A percentile compares a stretch with the other conserved stretches of the same genome.
Evolutionary conservation across 176 grass and related monocot species (phyloP).

Genomic region (Poa annua): DNA sequence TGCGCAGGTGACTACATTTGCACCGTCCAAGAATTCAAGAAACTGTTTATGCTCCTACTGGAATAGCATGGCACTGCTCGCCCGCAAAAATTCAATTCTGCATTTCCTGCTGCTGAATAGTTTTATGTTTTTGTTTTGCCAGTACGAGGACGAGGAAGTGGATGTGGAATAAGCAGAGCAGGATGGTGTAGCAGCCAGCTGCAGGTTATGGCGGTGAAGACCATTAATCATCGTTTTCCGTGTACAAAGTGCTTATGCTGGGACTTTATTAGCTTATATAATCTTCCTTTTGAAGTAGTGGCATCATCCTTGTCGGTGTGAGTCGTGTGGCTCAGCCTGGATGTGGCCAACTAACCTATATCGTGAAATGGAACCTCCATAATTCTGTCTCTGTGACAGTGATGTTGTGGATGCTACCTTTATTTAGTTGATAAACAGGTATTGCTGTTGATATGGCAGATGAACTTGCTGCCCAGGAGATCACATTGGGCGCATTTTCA

Average conservation of each 20-base stretch:
- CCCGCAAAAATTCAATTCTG: neutral
- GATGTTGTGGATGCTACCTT: neutral
- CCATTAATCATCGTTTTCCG: neutral
- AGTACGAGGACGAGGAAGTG: slow-evolving; percentile 69
- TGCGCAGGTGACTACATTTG: slow-evolving; percentile 51
- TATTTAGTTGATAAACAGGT: neutral
- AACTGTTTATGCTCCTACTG: neutral
- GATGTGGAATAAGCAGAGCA: slow-evolving; percentile 60
- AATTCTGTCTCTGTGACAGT: neutral
- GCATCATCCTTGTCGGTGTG: slow-evolving; percentile 4
- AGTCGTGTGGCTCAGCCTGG: neutral
- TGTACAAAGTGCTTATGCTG: slow-evolving; percentile 40
- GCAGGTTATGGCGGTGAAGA: neutral
- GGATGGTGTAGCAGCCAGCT: slow-evolving; percentile 13
- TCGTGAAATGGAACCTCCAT: neutral
- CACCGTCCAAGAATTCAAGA: neutral
- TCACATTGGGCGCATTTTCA: too few relatives aligned
- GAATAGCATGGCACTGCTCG: neutral
- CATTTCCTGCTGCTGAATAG: neutral
- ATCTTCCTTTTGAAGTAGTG: slow-evolving; percentile 19
- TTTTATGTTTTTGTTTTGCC: slow-evolving; percentile 34
- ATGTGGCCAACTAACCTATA: neutral
- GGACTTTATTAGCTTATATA: slow-evolving; percentile 14
- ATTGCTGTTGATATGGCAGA: too few relatives aligned
- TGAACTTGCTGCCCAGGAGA: too few relatives aligned